Evolutionary conservation across 768 basidiomycete species (phyloP).

Genomic region (Xerocomus potaroensis): DNA sequence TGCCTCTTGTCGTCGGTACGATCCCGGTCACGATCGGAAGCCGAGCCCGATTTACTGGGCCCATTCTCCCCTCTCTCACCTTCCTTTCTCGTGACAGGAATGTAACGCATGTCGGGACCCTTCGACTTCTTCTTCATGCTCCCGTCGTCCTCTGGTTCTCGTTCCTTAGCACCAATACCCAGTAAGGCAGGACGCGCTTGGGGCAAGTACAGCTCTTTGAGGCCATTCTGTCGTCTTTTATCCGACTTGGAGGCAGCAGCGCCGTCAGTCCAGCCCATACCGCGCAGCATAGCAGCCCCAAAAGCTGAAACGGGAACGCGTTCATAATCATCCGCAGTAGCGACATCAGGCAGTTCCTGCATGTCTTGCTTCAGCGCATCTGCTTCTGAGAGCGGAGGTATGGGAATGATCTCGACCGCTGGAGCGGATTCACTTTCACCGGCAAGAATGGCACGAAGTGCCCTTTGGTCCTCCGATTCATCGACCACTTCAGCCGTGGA

Average conservation of each 20-base stretch:
- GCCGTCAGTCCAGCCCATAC: slow-evolving; percentile 96
- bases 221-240: slow-evolving; percentile 48
- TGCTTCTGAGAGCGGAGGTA: slow-evolving; percentile 60
- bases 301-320: slow-evolving; percentile 91
- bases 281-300: slow-evolving; percentile 86
- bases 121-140: slow-evolving; percentile 47
- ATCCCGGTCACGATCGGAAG: slow-evolving; percentile 31
- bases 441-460: slow-evolving; percentile 75
- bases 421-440: slow-evolving; percentile 37
- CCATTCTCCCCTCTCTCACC: slow-evolving; percentile 31
- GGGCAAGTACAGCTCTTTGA: slow-evolving; percentile 79
- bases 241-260: slow-evolving; percentile 59
- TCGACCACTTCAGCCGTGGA: slow-evolving; percentile 34
- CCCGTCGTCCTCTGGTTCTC: slow-evolving; percentile 67
- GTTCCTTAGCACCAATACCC: slow-evolving; percentile 92
- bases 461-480: slow-evolving; percentile 73
- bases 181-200: slow-evolving; percentile 77
- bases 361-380: slow-evolving; percentile 87
- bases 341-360: slow-evolving; percentile 66
- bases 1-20: slow-evolving; percentile 8
- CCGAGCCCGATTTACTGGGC: slow-evolving; percentile 34
- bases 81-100: slow-evolving; percentile 78
- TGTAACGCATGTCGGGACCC: slow-evolving; percentile 66
- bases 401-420: slow-evolving; percentile 59
- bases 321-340: slow-evolving; percentile 81